phyloP scores from a whole-genome alignment of 164 flowering plant species.

The Tetrastigma voinierianum region DNA sequence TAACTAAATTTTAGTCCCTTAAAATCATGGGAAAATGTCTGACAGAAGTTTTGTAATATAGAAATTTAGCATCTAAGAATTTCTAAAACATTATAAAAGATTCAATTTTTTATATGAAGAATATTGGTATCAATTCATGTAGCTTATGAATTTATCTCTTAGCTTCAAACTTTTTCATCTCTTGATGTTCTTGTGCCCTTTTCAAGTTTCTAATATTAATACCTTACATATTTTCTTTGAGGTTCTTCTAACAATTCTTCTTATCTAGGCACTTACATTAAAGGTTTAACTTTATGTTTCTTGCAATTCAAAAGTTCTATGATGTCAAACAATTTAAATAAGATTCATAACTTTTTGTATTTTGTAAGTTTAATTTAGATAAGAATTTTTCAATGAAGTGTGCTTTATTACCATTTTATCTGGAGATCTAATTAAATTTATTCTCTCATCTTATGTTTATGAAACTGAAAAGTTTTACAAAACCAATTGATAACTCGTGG shows the following conservation, averaged over 20 bases:
- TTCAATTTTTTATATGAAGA: background rate
- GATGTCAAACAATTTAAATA: background rate
- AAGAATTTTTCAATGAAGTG: background rate
- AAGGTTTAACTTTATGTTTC: background rate
- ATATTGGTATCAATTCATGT: background rate
- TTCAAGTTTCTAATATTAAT: background rate
- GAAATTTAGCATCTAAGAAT: background rate
- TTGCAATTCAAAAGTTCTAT: background rate
- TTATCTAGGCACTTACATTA: background rate
- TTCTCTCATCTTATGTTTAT: no score
- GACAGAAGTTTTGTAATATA: background rate
- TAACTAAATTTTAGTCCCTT: background rate
- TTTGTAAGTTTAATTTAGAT: background rate
- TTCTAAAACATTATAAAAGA: background rate
- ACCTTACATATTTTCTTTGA: background rate
- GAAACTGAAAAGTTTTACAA: no score
- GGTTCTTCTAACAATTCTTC: constrained; percentile 1
- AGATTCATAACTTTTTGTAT: background rate
- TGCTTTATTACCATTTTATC: no score
- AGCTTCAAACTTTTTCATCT: background rate
- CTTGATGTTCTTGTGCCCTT: background rate
- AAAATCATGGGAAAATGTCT: background rate
- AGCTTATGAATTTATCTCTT: background rate
- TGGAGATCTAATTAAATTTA: no score
- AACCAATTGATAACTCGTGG: no score